phyloP scores from a whole-genome alignment of 257 asterid genomes.

The Echium plantagineum region DNA sequence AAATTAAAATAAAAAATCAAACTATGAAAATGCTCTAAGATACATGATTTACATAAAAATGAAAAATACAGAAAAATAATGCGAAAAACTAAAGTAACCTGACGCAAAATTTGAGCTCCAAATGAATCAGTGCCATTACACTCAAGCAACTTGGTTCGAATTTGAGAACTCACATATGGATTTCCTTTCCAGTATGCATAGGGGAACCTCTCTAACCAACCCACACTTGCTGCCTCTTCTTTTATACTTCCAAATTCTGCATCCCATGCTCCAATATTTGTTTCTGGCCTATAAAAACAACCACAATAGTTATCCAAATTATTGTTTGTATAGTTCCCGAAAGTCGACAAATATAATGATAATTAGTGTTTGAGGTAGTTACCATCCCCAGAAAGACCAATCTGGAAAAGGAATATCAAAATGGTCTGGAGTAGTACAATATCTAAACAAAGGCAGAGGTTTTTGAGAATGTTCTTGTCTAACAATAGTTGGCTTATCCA shows the following conservation, averaged over 20 bases:
- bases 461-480: constrained; percentile 21
- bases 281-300: constrained; percentile 78
- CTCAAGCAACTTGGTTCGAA: constrained; percentile 38
- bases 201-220: constrained; percentile 42
- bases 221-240: constrained; percentile 28
- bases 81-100: constrained; percentile 23
- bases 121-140: constrained; percentile 42
- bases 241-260: constrained; percentile 46
- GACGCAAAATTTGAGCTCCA: constrained; percentile 54
- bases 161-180: constrained; percentile 50
- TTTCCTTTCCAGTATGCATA: constrained; percentile 76
- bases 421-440: constrained; percentile 63
- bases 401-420: constrained; percentile 92
- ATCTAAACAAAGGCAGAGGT: constrained; percentile 62
- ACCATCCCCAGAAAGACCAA: constrained; percentile 99
- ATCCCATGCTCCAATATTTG: constrained; percentile 50
- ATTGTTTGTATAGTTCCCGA: too few species aligned
- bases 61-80: too few species aligned
- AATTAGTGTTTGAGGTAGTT: constrained; percentile 10
- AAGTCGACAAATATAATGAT: too few species aligned
- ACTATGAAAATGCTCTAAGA: too few species aligned
- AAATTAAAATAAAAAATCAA: background rate
- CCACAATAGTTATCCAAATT: too few species aligned
- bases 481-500: constrained; percentile 17
- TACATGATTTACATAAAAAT: too few species aligned